Evolutionary conservation across 2,329 filamentous ascomycete species (phyloP).

Genomic region (Zymoseptoria crescenta): DNA sequence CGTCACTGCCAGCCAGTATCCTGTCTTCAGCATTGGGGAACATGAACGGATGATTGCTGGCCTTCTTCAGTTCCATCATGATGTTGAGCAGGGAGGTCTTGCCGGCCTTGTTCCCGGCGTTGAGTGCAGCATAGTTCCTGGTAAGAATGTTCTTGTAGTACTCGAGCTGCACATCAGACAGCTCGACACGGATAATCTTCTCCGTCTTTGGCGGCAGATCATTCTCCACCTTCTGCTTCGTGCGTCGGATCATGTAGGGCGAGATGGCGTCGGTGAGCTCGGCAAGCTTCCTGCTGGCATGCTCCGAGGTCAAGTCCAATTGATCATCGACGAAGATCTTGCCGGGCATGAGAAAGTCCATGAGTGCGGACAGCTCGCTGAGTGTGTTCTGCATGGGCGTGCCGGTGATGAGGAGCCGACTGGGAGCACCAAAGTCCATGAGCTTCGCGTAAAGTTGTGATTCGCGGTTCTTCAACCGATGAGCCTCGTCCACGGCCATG

Average conservation of each 20-base stretch:
- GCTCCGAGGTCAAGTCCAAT: conserved; percentile 68
- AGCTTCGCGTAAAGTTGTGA: conserved; percentile 86
- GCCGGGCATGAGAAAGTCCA: conserved; percentile 97
- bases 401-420: conserved; percentile 87
- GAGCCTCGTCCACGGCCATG: conserved; percentile 90
- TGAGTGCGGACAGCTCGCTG: conserved; percentile 80
- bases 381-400: conserved; percentile 97
- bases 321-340: conserved; percentile 86
- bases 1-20: conserved; percentile 65
- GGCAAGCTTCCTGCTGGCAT: conserved; percentile 78
- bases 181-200: conserved; percentile 95
- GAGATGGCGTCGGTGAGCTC: conserved; percentile 80
- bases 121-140: conserved; percentile 88
- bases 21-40: conserved; percentile 89
- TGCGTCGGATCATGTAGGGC: conserved; percentile 89
- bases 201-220: conserved; percentile 95
- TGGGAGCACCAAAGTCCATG: conserved; percentile 76
- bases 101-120: conserved; percentile 80
- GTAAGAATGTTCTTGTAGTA: conserved; percentile 99
- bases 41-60: conserved; percentile 98
- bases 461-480: conserved; percentile 91
- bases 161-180: conserved; percentile 91
- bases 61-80: conserved; percentile 99
- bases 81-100: conserved; percentile 95
- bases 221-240: conserved; percentile 95